These are phyloP conservation scores for Solanum arcanum DNA, from an alignment of 257 asterid species.

Conservation along the genomic window DNA sequence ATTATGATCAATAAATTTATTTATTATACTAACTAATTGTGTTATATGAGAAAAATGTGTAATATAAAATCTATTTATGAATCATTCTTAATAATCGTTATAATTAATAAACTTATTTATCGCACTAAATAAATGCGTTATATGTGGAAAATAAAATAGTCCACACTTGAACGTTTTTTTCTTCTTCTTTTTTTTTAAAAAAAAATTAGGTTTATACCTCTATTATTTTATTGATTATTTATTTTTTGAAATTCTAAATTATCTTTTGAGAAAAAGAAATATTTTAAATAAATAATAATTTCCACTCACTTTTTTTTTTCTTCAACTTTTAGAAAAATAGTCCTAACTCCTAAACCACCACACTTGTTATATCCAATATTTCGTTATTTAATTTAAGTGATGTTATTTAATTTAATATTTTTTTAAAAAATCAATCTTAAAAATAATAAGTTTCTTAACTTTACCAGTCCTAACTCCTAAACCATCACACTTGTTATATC, in stretches of 20 bases:
- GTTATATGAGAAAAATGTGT: background rate
- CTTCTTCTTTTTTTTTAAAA: too few species aligned
- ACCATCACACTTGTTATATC: too few species aligned
- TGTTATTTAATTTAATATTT: too few species aligned
- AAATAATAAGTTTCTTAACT: too few species aligned
- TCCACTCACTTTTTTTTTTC: background rate
- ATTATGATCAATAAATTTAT: too few species aligned
- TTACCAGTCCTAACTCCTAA: too few species aligned
- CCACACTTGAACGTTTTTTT: too few species aligned
- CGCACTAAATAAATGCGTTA: background rate
- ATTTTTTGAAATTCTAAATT: background rate
- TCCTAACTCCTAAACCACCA: background rate
- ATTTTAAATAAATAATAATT: background rate
- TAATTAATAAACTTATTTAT: background rate
- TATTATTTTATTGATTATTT: background rate
- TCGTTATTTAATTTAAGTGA: too few species aligned
- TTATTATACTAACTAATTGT: too few species aligned
- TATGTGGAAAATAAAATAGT: background rate
- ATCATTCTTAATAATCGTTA: too few species aligned
- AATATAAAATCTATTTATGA: too few species aligned
- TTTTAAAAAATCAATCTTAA: fast-evolving
- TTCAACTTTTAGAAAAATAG: background rate
- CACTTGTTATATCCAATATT: background rate
- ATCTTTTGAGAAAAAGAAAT: background rate
- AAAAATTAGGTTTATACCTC: background rate